These are phyloP conservation scores for Solanum lycopersicoides DNA, from an alignment of 257 asterid genomes.

Conservation along the genomic window DNA sequence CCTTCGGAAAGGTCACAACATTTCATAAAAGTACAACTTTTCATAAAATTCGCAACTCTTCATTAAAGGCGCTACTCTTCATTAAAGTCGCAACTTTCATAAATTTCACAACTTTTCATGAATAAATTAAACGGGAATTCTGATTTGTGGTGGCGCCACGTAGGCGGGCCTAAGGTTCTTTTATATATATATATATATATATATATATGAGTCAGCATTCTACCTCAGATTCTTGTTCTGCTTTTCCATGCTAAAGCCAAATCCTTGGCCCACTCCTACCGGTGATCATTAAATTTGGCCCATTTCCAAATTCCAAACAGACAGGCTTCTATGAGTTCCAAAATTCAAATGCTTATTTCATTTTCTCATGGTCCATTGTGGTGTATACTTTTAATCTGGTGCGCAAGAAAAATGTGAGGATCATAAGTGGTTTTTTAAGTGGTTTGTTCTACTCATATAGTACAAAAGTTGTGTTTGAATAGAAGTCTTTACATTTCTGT, in stretches of 20 bases:
- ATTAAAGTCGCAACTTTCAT: too few species aligned
- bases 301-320: neutral
- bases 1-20: too few species aligned
- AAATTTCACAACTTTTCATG: too few species aligned
- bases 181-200: too few species aligned
- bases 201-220: neutral
- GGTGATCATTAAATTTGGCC: neutral
- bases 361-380: neutral
- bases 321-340: neutral
- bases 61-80: too few species aligned
- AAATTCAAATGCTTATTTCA: neutral
- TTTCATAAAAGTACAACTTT: too few species aligned
- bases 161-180: too few species aligned
- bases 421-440: neutral
- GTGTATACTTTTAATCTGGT: neutral
- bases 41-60: too few species aligned
- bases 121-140: too few species aligned
- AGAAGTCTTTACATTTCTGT: neutral
- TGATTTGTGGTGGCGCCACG: too few species aligned
- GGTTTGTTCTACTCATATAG: neutral
- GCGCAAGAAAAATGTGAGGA: neutral
- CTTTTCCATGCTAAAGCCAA: neutral
- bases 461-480: neutral
- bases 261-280: neutral
- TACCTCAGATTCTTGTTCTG: neutral